Evolutionary conservation across 2,329 filamentous ascomycete species (phyloP).

Genomic region (Sporothrix euskadiensis): DNA sequence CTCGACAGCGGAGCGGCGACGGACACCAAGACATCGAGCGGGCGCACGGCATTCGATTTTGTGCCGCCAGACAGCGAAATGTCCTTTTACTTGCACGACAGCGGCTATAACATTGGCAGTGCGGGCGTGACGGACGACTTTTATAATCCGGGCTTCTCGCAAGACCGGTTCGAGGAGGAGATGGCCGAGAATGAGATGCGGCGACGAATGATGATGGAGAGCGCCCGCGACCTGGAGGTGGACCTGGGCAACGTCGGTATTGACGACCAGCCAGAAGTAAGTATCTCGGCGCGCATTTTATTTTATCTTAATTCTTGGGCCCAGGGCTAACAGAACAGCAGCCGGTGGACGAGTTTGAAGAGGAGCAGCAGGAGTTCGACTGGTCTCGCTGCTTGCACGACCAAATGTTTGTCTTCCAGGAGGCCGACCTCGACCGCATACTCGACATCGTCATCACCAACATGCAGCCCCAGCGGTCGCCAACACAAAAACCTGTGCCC

Average conservation of each 20-base stretch:
- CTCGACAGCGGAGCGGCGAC: slow-evolving; percentile 94
- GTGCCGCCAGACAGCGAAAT: slow-evolving; percentile 94
- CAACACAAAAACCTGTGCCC: slow-evolving; percentile 95
- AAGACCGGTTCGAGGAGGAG: slow-evolving; percentile 95
- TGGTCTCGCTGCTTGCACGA: slow-evolving; percentile 94
- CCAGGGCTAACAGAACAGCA: slow-evolving; percentile 37
- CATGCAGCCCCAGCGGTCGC: slow-evolving; percentile 94
- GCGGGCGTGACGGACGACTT: slow-evolving; percentile 85
- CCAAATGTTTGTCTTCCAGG: slow-evolving; percentile 99
- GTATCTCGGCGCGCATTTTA: slow-evolving; percentile 34
- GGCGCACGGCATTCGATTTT: slow-evolving; percentile 93
- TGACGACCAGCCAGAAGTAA: slow-evolving; percentile 89
- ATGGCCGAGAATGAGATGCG: slow-evolving; percentile 96
- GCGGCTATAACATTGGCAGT: slow-evolving; percentile 85
- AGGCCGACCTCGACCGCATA: slow-evolving; percentile 86
- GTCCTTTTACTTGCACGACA: slow-evolving; percentile 91
- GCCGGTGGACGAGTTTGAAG: slow-evolving; percentile 76
- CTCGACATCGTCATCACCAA: slow-evolving; percentile 95
- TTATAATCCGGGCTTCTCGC: slow-evolving; percentile 86
- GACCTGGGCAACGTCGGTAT: slow-evolving; percentile 93
- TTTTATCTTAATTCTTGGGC: not conserved
- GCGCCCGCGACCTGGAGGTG: slow-evolving; percentile 92
- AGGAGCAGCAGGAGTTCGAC: slow-evolving; percentile 91
- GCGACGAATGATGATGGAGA: slow-evolving; percentile 98
- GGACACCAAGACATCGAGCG: slow-evolving; percentile 90